A percentile compares a stretch with the other conserved stretches of the same genome.
Conservation (phyloP, 306 rosid genomes). For the Quercus robur region DNA sequence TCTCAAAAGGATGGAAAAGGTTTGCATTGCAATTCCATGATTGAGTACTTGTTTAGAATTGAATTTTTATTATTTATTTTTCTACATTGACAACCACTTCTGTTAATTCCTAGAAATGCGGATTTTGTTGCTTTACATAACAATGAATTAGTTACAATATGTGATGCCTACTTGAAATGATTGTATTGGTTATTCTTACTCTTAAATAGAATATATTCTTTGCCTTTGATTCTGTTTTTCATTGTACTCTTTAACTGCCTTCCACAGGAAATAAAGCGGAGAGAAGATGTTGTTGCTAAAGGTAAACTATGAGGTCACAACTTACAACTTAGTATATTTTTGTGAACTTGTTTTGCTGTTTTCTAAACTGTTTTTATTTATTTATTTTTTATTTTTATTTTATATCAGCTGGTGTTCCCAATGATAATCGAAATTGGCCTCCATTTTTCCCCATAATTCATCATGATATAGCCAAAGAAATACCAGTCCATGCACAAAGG, state of each 20-base stretch:
- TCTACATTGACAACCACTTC: background rate
- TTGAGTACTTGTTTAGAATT: constrained; percentile 1
- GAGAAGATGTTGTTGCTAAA: constrained; percentile 80
- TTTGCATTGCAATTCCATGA: constrained; percentile 10
- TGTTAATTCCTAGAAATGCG: background rate
- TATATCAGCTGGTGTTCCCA: constrained; percentile 65
- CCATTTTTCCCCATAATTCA: constrained; percentile 91
- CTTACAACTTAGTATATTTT: constrained; percentile 3
- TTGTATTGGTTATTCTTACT: constrained; percentile 6
- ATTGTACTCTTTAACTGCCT: constrained; percentile 10
- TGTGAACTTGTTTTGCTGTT: constrained; percentile 5
- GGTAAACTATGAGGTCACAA: constrained; percentile 34
- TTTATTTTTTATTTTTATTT: background rate
- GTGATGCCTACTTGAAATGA: background rate
- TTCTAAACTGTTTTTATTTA: background rate
- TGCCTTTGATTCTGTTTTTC: constrained; percentile 20
- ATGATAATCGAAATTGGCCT: constrained; percentile 97
- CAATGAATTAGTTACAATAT: background rate
- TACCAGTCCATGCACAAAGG: constrained; percentile 92
- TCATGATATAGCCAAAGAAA: constrained; percentile 96
- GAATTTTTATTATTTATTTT: background rate
- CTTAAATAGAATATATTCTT: constrained; percentile 7
- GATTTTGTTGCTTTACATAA: constrained; percentile 17
- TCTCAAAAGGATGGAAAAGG: constrained; percentile 83
- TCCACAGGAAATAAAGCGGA: constrained; percentile 71